Percentiles rank a stretch among this genome's conserved stretches.
Evolutionary conservation across 495 filamentous ascomycete genomes (phyloP).

Genomic region (Viridothelium virens): DNA sequence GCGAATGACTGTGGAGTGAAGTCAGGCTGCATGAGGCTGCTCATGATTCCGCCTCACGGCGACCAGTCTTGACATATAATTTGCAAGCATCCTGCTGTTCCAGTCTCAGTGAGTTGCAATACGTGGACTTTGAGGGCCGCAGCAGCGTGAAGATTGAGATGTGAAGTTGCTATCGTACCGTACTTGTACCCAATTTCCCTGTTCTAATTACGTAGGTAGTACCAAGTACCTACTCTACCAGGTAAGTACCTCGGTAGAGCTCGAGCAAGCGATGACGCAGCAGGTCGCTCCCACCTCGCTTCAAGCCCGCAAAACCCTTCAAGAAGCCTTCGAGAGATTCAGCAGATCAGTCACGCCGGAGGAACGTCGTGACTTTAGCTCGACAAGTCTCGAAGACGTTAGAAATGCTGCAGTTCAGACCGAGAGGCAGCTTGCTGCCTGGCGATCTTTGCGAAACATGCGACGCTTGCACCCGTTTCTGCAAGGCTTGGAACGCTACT

Average conservation of each 20-base stretch:
- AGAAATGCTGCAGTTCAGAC: constrained; percentile 31
- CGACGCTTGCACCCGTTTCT: constrained; percentile 37
- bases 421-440: constrained; percentile 34
- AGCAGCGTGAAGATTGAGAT: no score
- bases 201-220: no score
- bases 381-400: constrained; percentile 35
- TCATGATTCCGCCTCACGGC: background rate
- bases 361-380: constrained; percentile 29
- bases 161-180: no score
- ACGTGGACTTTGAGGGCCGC: no score
- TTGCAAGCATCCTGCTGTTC: no score
- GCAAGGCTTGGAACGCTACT: constrained; percentile 35
- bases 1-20: background rate
- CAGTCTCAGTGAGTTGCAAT: no score
- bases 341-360: constrained; percentile 26
- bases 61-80: background rate
- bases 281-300: background rate
- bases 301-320: constrained; percentile 15
- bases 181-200: no score
- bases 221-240: no score
- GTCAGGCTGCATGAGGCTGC: background rate
- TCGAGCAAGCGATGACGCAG: background rate
- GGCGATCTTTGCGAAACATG: constrained; percentile 37
- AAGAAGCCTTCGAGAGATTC: constrained; percentile 32
- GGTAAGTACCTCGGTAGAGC: no score